A percentile compares a stretch with the other conserved stretches of the same genome.
These are phyloP conservation scores for Leishmania aethiopica DNA, from an alignment of 208 protist species.

Conservation along the genomic window DNA sequence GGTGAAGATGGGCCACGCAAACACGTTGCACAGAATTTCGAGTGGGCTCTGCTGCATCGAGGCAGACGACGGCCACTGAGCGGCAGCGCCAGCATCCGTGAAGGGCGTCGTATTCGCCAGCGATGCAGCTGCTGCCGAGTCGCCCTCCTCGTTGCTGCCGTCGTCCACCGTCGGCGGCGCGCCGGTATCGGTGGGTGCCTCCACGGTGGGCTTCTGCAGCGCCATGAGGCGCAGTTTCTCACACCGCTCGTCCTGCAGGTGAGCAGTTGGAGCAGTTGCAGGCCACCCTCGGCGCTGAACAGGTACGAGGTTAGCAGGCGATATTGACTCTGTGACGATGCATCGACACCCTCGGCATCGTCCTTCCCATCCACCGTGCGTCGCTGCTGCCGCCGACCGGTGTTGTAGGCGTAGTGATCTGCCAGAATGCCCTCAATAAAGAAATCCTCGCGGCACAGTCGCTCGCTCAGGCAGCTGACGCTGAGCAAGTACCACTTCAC, in stretches of 20 bases:
- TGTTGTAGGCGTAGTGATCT: conserved; percentile 41
- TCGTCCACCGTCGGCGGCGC: background rate
- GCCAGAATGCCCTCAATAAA: conserved; percentile 49
- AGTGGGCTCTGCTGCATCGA: conserved; percentile 38
- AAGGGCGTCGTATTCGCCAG: background rate
- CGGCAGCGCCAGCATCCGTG: background rate
- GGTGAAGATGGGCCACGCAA: conserved; percentile 78
- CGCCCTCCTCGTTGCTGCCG: background rate
- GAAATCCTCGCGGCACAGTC: conserved; percentile 33
- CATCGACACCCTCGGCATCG: background rate
- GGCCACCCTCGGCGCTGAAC: conserved; percentile 68
- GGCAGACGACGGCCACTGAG: conserved; percentile 21
- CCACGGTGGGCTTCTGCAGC: conserved; percentile 21
- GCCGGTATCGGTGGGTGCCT: conserved; percentile 8
- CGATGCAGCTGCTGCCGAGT: background rate
- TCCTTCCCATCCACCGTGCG: background rate
- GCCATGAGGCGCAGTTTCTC: conserved; percentile 29
- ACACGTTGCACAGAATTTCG: conserved; percentile 71
- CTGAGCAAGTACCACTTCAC: conserved; percentile 43
- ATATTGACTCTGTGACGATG: conserved; percentile 21
- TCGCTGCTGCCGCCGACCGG: conserved; percentile 6
- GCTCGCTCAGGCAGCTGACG: conserved; percentile 43
- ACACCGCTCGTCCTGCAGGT: conserved; percentile 15
- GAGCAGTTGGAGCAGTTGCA: conserved; percentile 58
- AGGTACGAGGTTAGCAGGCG: conserved; percentile 52